Evolutionary conservation across 176 grass and related monocot species (phyloP).

Genomic region (Paspalum vaginatum): DNA sequence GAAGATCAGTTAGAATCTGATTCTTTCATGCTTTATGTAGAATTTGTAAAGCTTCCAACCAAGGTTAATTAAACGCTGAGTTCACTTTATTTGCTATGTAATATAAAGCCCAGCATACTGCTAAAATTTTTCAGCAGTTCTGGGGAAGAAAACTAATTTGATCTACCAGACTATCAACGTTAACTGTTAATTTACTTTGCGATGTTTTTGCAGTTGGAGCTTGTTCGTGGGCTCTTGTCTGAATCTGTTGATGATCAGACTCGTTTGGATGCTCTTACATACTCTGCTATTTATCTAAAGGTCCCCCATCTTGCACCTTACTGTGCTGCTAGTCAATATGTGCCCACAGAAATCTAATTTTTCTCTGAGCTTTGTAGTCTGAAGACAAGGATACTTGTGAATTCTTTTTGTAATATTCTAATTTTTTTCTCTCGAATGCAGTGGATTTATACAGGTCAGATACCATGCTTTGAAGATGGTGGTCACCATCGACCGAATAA

Average conservation of each 20-base stretch:
- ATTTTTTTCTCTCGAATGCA: conserved; percentile 37
- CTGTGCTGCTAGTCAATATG: conserved; percentile 35
- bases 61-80: conserved; percentile 1
- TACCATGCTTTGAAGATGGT: conserved; percentile 91
- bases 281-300: conserved; percentile 91
- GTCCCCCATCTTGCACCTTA: conserved; percentile 32
- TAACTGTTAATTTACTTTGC: conserved; percentile 31
- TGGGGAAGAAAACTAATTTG: background rate
- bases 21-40: background rate
- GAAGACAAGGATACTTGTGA: background rate
- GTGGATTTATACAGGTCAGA: conserved; percentile 97
- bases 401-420: conserved; percentile 12
- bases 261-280: conserved; percentile 72
- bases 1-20: background rate
- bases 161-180: conserved; percentile 16
- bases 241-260: conserved; percentile 52
- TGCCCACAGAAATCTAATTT: conserved; percentile 5
- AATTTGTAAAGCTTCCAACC: background rate
- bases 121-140: conserved; percentile 26
- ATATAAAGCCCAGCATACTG: background rate
- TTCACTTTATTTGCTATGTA: conserved; percentile 1
- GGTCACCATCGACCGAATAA: conserved; percentile 87
- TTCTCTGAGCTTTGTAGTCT: conserved; percentile 4
- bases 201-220: conserved; percentile 68
- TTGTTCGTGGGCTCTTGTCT: conserved; percentile 64